These are phyloP conservation scores for Trichoderma harzianum DNA, from an alignment of 2,329 filamentous ascomycete genomes.

Conservation along the genomic window DNA sequence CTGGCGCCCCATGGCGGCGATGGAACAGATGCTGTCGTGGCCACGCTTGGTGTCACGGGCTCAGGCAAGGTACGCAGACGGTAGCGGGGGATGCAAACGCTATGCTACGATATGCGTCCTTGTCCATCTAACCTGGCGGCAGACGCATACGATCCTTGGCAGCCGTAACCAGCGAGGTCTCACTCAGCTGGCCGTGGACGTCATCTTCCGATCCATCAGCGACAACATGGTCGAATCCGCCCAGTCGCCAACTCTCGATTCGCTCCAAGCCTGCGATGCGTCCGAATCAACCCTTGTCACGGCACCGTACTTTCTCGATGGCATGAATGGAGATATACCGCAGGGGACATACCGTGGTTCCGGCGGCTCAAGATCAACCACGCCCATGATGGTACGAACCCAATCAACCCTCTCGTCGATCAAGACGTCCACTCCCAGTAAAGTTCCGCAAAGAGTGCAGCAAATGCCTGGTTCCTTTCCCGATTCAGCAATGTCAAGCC, in stretches of 20 bases:
- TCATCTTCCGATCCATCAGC: slow-evolving; percentile 79
- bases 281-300: slow-evolving; percentile 77
- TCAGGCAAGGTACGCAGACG: slow-evolving; percentile 75
- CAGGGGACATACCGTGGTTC: slow-evolving; percentile 52
- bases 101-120: not conserved
- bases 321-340: slow-evolving; percentile 64
- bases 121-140: slow-evolving; percentile 8
- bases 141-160: slow-evolving; percentile 96
- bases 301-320: slow-evolving; percentile 75
- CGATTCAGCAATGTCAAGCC: slow-evolving; percentile 30
- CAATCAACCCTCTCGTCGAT: slow-evolving; percentile 35
- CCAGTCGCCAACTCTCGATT: slow-evolving; percentile 63
- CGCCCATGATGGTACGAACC: slow-evolving; percentile 63
- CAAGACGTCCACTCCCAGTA: slow-evolving; percentile 25
- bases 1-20: slow-evolving; percentile 69
- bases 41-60: slow-evolving; percentile 89
- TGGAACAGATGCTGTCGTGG: slow-evolving; percentile 83
- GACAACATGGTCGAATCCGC: slow-evolving; percentile 64
- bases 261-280: slow-evolving; percentile 70
- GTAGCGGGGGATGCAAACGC: not conserved
- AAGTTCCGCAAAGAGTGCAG: not conserved
- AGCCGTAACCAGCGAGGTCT: slow-evolving; percentile 82
- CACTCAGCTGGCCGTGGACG: slow-evolving; percentile 86
- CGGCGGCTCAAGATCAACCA: slow-evolving; percentile 62
- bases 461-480: slow-evolving; percentile 32